These are phyloP conservation scores for Phalaenopsis aphrodite DNA, from an alignment of 106 monocot genomes.

Conservation along the genomic window DNA sequence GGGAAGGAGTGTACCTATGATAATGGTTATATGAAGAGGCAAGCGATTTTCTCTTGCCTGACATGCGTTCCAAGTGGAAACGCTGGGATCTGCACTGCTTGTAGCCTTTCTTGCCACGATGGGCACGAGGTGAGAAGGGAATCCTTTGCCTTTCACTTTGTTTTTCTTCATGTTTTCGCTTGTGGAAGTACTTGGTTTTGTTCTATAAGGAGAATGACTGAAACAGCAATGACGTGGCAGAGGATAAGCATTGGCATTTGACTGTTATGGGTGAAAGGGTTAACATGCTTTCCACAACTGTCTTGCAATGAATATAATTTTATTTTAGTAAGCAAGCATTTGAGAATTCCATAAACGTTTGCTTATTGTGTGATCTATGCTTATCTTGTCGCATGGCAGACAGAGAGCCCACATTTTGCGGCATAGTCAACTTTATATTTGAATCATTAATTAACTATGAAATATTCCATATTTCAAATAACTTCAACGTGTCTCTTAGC, in stretches of 20 bases:
- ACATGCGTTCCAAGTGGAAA: constrained; percentile 77
- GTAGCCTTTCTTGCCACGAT: constrained; percentile 81
- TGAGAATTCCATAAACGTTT: neutral
- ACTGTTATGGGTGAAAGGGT: neutral
- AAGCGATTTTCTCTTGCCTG: constrained; percentile 93
- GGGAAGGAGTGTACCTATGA: constrained; percentile 91
- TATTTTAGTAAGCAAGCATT: neutral
- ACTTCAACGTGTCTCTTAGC: neutral
- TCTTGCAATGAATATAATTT: neutral
- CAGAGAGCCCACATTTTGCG: neutral
- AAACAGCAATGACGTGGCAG: neutral
- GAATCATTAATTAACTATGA: neutral
- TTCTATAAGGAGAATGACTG: neutral
- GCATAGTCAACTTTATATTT: neutral
- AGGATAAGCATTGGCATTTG: neutral
- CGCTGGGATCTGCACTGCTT: constrained; percentile 95
- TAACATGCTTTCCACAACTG: neutral
- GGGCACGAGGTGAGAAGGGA: constrained; percentile 73
- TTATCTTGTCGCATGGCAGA: neutral
- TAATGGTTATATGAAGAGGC: constrained; percentile 88
- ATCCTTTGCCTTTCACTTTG: neutral
- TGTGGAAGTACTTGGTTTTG: neutral
- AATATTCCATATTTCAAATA: neutral
- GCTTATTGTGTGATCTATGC: neutral
- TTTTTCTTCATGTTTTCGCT: neutral